Conservation (phyloP, 106 monocot species). For the Phalaenopsis equestris region DNA sequence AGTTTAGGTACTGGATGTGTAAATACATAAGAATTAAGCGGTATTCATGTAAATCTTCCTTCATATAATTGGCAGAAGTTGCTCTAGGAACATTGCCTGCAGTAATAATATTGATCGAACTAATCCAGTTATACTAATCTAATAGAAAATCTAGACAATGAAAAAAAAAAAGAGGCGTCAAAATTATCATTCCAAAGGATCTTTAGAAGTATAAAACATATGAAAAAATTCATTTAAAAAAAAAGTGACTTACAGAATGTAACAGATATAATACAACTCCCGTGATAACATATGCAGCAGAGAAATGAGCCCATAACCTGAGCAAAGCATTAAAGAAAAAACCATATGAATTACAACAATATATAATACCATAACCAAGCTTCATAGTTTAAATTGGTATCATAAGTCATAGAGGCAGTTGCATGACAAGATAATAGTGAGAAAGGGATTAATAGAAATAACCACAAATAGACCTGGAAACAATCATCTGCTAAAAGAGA, state of each 20-base stretch:
- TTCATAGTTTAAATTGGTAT: neutral
- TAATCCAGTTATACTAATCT: neutral
- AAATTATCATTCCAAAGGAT: neutral
- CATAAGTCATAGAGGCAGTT: neutral
- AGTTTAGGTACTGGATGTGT: too few relatives aligned
- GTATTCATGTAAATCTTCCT: neutral
- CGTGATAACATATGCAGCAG: constrained; percentile 85
- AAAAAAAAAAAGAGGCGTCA: neutral
- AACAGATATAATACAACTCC: constrained; percentile 79
- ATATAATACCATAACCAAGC: neutral
- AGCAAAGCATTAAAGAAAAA: constrained; percentile 9
- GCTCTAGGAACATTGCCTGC: neutral
- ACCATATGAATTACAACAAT: neutral
- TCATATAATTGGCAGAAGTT: neutral
- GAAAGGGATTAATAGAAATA: constrained; percentile 1
- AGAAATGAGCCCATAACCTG: constrained; percentile 99
- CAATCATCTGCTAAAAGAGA: neutral
- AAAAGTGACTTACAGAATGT: constrained; percentile 61
- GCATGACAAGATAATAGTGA: neutral
- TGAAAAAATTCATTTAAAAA: neutral
- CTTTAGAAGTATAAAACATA: neutral
- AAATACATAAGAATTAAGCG: too few relatives aligned
- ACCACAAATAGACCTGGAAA: neutral
- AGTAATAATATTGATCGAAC: neutral
- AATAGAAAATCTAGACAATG: neutral